Conservation (phyloP, 805 yeast genomes). For the Hemisphaericaspora nanyangensis region DNA sequence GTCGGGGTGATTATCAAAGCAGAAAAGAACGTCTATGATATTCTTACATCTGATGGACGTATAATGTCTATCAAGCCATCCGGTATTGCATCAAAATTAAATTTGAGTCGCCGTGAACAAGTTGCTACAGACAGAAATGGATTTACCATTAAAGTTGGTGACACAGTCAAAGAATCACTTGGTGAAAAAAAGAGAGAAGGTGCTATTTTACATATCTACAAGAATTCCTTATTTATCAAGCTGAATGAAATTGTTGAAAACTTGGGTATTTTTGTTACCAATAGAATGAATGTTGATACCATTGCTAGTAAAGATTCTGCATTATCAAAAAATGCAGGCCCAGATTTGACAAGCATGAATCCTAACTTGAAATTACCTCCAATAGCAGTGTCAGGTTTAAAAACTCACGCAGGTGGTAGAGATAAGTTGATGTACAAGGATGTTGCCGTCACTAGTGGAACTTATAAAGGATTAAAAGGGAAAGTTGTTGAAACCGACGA, state of each 20-base stretch:
- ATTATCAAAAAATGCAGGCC: constrained; percentile 48
- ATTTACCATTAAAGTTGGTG: constrained; percentile 81
- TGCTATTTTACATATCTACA: constrained; percentile 78
- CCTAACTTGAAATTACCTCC: constrained; percentile 69
- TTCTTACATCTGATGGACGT: constrained; percentile 80
- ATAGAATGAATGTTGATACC: constrained; percentile 72
- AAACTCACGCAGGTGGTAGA: constrained; percentile 62
- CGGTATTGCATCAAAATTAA: constrained; percentile 76
- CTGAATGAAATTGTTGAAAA: constrained; percentile 78
- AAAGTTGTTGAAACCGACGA: constrained; percentile 92
- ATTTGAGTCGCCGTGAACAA: constrained; percentile 60
- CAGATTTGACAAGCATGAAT: constrained; percentile 82
- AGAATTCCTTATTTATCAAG: constrained; percentile 73
- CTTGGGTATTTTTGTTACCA: constrained; percentile 85
- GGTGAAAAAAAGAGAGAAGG: constrained; percentile 81
- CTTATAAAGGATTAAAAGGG: constrained; percentile 93
- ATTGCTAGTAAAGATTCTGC: constrained; percentile 80
- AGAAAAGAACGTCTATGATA: constrained; percentile 80
- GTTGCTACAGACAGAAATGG: constrained; percentile 87
- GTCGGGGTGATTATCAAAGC: constrained; percentile 90
- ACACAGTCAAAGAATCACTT: constrained; percentile 75
- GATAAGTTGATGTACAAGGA: constrained; percentile 79
- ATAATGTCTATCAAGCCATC: constrained; percentile 67
- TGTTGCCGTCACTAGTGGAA: constrained; percentile 85
- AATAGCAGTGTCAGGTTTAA: constrained; percentile 40